These are phyloP conservation scores for Cinnamomum chago DNA, from an alignment of 164 flowering plant species.

Conservation along the genomic window DNA sequence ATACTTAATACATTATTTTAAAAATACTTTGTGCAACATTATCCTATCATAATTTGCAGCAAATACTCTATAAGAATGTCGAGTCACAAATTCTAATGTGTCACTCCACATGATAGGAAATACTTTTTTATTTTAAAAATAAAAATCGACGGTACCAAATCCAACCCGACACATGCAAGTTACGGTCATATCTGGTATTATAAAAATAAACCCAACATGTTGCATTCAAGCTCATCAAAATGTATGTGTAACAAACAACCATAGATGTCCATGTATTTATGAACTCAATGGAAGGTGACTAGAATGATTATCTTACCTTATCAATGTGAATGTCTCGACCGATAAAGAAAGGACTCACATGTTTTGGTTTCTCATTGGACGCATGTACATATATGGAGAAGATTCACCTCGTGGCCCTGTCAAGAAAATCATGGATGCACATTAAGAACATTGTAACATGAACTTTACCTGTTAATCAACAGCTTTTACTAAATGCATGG, in stretches of 20 bases:
- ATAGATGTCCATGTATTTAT: background rate
- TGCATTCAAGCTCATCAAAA: background rate
- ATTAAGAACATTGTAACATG: background rate
- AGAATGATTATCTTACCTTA: constrained; percentile 36
- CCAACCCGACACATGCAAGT: too few relatives aligned
- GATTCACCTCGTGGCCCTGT: constrained; percentile 83
- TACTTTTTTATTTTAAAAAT: too few relatives aligned
- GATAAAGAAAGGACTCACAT: constrained; percentile 58
- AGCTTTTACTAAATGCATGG: background rate
- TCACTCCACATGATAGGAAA: too few relatives aligned
- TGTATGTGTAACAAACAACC: background rate
- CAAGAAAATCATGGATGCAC: constrained; percentile 1
- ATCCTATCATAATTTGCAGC: too few relatives aligned
- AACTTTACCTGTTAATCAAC: background rate
- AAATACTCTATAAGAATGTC: too few relatives aligned
- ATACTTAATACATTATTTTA: too few relatives aligned
- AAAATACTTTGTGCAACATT: too few relatives aligned
- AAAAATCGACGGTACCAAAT: too few relatives aligned
- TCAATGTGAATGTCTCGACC: constrained; percentile 66
- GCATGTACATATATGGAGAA: constrained; percentile 87
- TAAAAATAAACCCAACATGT: too few relatives aligned
- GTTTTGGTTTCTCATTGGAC: constrained; percentile 72
- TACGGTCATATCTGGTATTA: too few relatives aligned
- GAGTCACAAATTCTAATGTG: too few relatives aligned
- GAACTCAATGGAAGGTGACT: background rate